Conservation (phyloP, 805 yeast species). For the Candida coleopterorum region DNA sequence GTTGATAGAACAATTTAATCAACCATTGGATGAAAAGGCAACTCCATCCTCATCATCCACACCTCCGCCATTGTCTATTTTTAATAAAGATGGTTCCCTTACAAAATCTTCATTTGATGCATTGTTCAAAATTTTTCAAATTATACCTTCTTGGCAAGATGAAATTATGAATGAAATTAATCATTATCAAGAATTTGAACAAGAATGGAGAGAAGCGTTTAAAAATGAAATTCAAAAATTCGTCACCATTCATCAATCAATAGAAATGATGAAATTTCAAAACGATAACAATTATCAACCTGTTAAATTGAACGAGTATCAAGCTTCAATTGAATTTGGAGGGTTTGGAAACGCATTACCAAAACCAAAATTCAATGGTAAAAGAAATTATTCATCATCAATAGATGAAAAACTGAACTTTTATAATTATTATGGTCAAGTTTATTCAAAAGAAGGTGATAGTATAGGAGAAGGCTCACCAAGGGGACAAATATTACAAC, state of each 20-base stretch:
- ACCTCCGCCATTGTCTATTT: conserved; percentile 10
- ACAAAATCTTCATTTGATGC: conserved; percentile 22
- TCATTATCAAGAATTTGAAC: conserved; percentile 21
- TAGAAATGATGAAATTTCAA: conserved; percentile 23
- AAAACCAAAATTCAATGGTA: conserved; percentile 8
- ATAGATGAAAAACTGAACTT: conserved; percentile 2
- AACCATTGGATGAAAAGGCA: conserved; percentile 3
- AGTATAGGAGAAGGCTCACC: not conserved
- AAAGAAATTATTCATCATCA: conserved; percentile 13
- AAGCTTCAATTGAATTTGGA: conserved; percentile 37
- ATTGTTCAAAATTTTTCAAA: conserved; percentile 17
- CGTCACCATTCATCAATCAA: conserved; percentile 21
- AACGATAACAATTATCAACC: conserved; percentile 27
- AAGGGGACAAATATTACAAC: not conserved
- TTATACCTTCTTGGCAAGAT: conserved; percentile 33
- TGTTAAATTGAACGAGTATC: conserved; percentile 26
- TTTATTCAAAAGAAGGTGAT: conserved; percentile 10
- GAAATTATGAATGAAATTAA: conserved; percentile 26
- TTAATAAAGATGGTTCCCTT: conserved; percentile 29
- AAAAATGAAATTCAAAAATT: conserved; percentile 26
- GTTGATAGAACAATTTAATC: conserved; percentile 20
- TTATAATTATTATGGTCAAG: conserved; percentile 14
- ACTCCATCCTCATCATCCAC: not conserved
- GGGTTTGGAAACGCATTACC: conserved; percentile 27
- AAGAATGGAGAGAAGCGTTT: conserved; percentile 27